Percentiles rank a stretch among this genome's conserved stretches.
phyloP scores from a whole-genome alignment of 1,139 yeast genomes.

The Debaryomyces subglobosus region DNA sequence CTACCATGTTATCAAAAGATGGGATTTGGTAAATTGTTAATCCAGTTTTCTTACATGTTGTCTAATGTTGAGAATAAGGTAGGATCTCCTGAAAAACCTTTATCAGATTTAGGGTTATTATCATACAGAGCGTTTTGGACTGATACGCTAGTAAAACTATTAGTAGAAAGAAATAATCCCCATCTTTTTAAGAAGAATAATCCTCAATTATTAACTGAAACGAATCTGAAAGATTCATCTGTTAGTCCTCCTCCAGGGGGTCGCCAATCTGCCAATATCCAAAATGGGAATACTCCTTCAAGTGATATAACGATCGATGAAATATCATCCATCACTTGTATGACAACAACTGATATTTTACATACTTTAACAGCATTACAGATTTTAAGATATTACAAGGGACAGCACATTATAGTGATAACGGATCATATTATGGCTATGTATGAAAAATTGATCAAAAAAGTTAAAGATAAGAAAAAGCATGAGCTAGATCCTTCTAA shows the following conservation, averaged over 20 bases:
- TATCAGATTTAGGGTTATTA: conserved; percentile 89
- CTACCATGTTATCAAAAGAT: conserved; percentile 94
- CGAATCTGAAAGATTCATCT: conserved; percentile 28
- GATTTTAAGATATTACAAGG: conserved; percentile 89
- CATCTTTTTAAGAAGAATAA: conserved; percentile 43
- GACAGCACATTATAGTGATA: conserved; percentile 90
- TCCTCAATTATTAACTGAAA: conserved; percentile 26
- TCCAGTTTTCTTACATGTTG: conserved; percentile 90
- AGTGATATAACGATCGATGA: conserved; percentile 90
- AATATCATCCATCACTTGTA: conserved; percentile 80
- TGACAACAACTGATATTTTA: conserved; percentile 94
- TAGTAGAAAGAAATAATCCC: conserved; percentile 63
- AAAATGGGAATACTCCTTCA: conserved; percentile 21
- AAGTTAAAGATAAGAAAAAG: conserved; percentile 63
- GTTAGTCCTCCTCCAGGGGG: conserved; percentile 26
- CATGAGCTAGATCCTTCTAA: conserved; percentile 75
- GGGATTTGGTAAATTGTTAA: conserved; percentile 89
- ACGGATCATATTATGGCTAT: conserved; percentile 81
- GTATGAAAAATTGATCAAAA: conserved; percentile 70
- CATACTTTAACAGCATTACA: conserved; percentile 92
- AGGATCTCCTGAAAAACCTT: conserved; percentile 97
- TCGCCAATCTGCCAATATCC: conserved; percentile 10
- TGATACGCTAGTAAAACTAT: conserved; percentile 74
- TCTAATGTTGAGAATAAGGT: conserved; percentile 85
- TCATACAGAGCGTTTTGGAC: conserved; percentile 98